Conservation (phyloP, 441 rosid genomes). For the Cnidoscolus chayamansa region DNA sequence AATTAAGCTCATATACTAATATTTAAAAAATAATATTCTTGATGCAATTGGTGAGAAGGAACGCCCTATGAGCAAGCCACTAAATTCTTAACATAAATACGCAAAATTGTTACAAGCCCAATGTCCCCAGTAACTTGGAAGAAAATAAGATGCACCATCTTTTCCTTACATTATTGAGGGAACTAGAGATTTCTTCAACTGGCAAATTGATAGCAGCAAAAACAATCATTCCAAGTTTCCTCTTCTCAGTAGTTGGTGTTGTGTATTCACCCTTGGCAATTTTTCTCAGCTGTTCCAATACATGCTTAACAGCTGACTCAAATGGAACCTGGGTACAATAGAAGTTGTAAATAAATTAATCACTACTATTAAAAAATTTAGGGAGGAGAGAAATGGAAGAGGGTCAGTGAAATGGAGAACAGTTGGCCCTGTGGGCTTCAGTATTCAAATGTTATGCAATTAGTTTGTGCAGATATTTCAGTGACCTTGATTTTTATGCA, state of each 20-base stretch:
- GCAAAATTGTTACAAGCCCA: background rate
- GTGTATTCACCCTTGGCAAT: constrained; percentile 68
- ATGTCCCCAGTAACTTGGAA: background rate
- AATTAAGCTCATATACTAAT: background rate
- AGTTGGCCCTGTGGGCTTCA: background rate
- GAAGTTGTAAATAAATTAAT: constrained; percentile 15
- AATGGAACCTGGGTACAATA: constrained; percentile 60
- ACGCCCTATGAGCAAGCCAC: background rate
- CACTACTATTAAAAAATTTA: background rate
- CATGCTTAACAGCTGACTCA: constrained; percentile 65
- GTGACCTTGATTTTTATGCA: background rate
- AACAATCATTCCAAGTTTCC: constrained; percentile 62
- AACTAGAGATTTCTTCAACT: constrained; percentile 42
- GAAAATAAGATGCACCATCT: constrained; percentile 1
- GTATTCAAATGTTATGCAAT: background rate
- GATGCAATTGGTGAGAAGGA: background rate
- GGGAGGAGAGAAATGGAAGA: background rate
- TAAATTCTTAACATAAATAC: background rate
- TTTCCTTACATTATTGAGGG: constrained; percentile 59
- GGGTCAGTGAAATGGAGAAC: background rate
- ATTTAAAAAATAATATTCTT: background rate
- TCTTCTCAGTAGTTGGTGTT: constrained; percentile 56
- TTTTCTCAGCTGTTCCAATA: constrained; percentile 62
- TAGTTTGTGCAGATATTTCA: background rate
- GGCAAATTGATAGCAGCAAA: constrained; percentile 84